Evolutionary conservation across 1,284 basidiomycete genomes (phyloP).

Genomic region (Ustilago bromivora): DNA sequence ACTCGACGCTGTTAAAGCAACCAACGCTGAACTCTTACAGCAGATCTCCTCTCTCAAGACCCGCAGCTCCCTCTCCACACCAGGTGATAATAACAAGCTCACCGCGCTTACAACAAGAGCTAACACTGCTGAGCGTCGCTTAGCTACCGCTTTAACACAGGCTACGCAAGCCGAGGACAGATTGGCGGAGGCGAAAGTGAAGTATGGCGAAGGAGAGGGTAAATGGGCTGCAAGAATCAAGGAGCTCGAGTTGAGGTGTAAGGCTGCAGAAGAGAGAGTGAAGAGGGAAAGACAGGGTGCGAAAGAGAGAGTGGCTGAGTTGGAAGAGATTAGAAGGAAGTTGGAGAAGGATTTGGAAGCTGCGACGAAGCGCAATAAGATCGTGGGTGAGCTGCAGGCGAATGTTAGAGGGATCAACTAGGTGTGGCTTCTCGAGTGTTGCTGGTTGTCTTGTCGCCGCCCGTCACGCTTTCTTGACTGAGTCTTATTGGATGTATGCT

Average conservation of each 20-base stretch:
- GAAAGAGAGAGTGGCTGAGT: conserved; percentile 79
- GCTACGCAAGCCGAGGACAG: conserved; percentile 84
- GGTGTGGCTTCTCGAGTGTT: background rate
- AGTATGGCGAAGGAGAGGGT: conserved; percentile 57
- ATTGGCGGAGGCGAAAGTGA: conserved; percentile 81
- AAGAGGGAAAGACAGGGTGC: conserved; percentile 94
- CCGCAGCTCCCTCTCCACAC: conserved; percentile 46
- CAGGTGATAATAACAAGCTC: conserved; percentile 57
- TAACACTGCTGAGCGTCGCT: conserved; percentile 76
- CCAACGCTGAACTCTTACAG: conserved; percentile 80
- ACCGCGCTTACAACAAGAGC: conserved; percentile 57
- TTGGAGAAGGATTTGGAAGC: conserved; percentile 48
- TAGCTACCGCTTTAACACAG: conserved; percentile 84
- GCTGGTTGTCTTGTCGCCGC: background rate
- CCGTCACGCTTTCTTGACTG: background rate
- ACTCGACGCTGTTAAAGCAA: conserved; percentile 75
- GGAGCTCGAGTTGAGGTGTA: conserved; percentile 84
- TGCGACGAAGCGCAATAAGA: conserved; percentile 32
- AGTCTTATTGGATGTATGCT: background rate
- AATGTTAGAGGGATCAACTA: conserved; percentile 28
- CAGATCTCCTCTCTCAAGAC: conserved; percentile 80
- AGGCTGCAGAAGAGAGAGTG: conserved; percentile 89
- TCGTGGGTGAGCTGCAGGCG: conserved; percentile 50
- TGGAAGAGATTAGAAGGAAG: conserved; percentile 58
- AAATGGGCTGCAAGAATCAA: conserved; percentile 66